phyloP scores from a whole-genome alignment of 176 grass and related monocot species.

The Thinopyrum elongatum region DNA sequence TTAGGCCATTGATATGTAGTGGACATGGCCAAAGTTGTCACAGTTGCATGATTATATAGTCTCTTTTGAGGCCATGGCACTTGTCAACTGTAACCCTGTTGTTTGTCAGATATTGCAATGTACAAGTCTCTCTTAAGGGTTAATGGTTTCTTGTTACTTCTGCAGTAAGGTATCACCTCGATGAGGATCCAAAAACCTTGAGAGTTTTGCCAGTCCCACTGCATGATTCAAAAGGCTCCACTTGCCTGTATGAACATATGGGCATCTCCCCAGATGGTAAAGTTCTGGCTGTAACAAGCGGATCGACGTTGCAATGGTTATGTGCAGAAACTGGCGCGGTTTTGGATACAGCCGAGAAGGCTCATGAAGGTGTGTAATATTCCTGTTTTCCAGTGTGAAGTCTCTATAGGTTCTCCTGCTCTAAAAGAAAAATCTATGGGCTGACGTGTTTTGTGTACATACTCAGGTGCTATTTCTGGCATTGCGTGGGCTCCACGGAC shows the following conservation, averaged over 20 bases:
- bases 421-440: background rate
- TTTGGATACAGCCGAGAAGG: constrained; percentile 86
- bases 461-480: constrained; percentile 74
- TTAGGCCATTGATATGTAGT: background rate
- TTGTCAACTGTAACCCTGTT: background rate
- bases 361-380: constrained; percentile 80
- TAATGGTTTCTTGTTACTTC: constrained; percentile 24
- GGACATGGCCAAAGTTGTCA: background rate
- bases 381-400: background rate
- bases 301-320: constrained; percentile 85
- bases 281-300: constrained; percentile 66
- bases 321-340: constrained; percentile 68
- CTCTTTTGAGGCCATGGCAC: background rate
- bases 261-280: constrained; percentile 76
- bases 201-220: constrained; percentile 77
- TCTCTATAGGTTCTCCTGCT: background rate
- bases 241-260: constrained; percentile 80
- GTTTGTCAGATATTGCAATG: constrained; percentile 9
- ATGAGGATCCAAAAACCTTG: constrained; percentile 93
- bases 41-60: background rate
- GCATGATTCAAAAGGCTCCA: constrained; percentile 69
- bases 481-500: constrained; percentile 68
- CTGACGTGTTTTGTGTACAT: constrained; percentile 18
- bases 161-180: constrained; percentile 94
- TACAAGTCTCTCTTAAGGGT: background rate